Percentiles rank a stretch among this genome's conserved stretches.
Conservation (phyloP, 2,329 filamentous ascomycete genomes). For the Phialemonium atrogriseum region DNA sequence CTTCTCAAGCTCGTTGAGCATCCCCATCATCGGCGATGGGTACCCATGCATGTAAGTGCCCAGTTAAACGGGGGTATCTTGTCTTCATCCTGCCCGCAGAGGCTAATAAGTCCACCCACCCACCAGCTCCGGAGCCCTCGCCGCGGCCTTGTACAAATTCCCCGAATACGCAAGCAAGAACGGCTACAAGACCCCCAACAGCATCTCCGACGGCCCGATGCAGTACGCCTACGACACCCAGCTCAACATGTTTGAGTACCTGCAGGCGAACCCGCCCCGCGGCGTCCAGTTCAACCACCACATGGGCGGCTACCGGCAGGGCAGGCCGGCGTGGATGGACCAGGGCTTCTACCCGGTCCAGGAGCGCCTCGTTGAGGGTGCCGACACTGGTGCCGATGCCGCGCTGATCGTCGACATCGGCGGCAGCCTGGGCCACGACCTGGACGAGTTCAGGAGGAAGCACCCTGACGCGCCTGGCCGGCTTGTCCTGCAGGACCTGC, state of each 20-base stretch:
- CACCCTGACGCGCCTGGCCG: slow-evolving; percentile 13
- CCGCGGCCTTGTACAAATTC: slow-evolving; percentile 9
- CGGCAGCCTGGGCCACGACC: slow-evolving; percentile 12
- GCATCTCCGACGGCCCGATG: slow-evolving; percentile 13
- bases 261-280: slow-evolving; percentile 18
- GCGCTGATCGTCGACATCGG: slow-evolving; percentile 12
- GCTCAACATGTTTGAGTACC: slow-evolving; percentile 24
- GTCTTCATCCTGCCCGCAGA: too few species aligned
- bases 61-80: too few species aligned
- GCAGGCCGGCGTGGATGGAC: slow-evolving; percentile 20
- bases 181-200: slow-evolving; percentile 20
- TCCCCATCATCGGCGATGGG: slow-evolving; percentile 23
- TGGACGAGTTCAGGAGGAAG: slow-evolving; percentile 8
- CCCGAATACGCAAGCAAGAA: slow-evolving; percentile 20
- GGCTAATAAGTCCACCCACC: too few species aligned
- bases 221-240: slow-evolving; percentile 25
- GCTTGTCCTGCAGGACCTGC: slow-evolving; percentile 15
- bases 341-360: slow-evolving; percentile 20
- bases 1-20: slow-evolving; percentile 25
- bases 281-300: slow-evolving; percentile 27
- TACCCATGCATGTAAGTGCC: slow-evolving; percentile 17
- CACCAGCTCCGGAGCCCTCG: neutral
- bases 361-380: slow-evolving; percentile 19
- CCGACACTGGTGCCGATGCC: slow-evolving; percentile 6
- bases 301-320: slow-evolving; percentile 25